phyloP scores from a whole-genome alignment of 129 eudicot genomes.

The Pseudognaphalium luteoalbum region DNA sequence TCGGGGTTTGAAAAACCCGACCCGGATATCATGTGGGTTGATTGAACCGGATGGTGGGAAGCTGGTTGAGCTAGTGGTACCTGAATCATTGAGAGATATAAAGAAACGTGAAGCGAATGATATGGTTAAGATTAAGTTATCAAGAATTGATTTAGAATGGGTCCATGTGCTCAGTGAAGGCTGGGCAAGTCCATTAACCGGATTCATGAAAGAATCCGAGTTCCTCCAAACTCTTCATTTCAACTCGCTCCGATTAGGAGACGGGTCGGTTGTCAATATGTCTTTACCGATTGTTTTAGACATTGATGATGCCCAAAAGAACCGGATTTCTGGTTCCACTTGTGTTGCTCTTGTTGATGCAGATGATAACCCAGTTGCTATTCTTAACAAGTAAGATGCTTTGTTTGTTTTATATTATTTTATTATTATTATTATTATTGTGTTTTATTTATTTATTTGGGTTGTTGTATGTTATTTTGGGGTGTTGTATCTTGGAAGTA shows the following conservation, averaged over 20 bases:
- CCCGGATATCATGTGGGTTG: slow-evolving; percentile 45
- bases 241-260: slow-evolving; percentile 71
- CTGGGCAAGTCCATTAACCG: slow-evolving; percentile 93
- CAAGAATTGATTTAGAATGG: slow-evolving; percentile 82
- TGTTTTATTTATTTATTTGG: background rate
- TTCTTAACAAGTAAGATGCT: slow-evolving; percentile 68
- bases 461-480: background rate
- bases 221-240: slow-evolving; percentile 99
- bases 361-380: slow-evolving; percentile 58
- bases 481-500: background rate
- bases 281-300: slow-evolving; percentile 92
- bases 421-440: background rate
- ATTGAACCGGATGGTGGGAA: slow-evolving; percentile 92
- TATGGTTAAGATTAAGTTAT: slow-evolving; percentile 61
- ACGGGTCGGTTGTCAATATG: slow-evolving; percentile 88
- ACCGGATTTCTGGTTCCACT: slow-evolving; percentile 44
- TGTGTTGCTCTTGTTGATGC: slow-evolving; percentile 70
- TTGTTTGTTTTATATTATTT: background rate
- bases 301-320: slow-evolving; percentile 64
- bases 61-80: slow-evolving; percentile 64
- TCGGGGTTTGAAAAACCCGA: slow-evolving; percentile 12
- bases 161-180: slow-evolving; percentile 95
- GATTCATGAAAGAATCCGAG: slow-evolving; percentile 97
- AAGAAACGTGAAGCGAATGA: slow-evolving; percentile 48
- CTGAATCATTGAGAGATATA: slow-evolving; percentile 42